These are phyloP conservation scores for Myriosclerotinia scirpicola DNA, from an alignment of 2,329 filamentous ascomycete species.

Conservation along the genomic window DNA sequence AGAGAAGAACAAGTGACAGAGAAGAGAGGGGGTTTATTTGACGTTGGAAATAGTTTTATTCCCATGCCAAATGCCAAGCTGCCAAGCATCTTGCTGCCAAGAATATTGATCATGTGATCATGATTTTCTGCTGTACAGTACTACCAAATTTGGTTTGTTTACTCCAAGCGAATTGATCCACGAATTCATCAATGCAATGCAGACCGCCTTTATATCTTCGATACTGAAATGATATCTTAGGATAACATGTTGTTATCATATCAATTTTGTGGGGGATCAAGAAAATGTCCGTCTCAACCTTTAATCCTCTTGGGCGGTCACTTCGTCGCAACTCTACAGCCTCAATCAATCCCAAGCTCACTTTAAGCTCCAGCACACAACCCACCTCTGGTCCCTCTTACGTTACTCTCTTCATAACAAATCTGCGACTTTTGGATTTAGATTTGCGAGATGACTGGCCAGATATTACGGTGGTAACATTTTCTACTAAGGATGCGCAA, in stretches of 20 bases:
- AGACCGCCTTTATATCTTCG: slow-evolving; percentile 21
- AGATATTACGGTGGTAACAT: slow-evolving; percentile 65
- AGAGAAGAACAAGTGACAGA: not conserved
- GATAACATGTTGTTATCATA: slow-evolving; percentile 26
- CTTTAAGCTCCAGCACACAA: slow-evolving; percentile 23
- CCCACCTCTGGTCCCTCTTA: slow-evolving; percentile 48
- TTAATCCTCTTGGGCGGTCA: slow-evolving; percentile 31
- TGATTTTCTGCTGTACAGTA: not conserved
- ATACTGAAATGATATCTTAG: not conserved
- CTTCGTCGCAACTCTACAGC: slow-evolving; percentile 34
- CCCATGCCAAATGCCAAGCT: not conserved
- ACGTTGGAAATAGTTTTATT: slow-evolving; percentile 10
- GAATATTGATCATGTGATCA: not conserved
- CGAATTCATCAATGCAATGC: slow-evolving; percentile 11
- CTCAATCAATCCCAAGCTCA: slow-evolving; percentile 29
- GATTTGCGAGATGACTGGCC: slow-evolving; percentile 80
- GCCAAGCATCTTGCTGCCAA: slow-evolving; percentile 1
- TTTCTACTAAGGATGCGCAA: slow-evolving; percentile 63
- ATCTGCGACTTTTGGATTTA: slow-evolving; percentile 79
- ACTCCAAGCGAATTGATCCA: slow-evolving; percentile 12
- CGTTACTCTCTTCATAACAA: slow-evolving; percentile 72
- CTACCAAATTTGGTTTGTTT: not conserved
- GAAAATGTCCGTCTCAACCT: slow-evolving; percentile 34
- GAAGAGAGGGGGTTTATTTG: not conserved
- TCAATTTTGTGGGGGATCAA: slow-evolving; percentile 1